Conservation (phyloP, 2,329 filamentous ascomycete species). For the Leptographium galeiforme region DNA sequence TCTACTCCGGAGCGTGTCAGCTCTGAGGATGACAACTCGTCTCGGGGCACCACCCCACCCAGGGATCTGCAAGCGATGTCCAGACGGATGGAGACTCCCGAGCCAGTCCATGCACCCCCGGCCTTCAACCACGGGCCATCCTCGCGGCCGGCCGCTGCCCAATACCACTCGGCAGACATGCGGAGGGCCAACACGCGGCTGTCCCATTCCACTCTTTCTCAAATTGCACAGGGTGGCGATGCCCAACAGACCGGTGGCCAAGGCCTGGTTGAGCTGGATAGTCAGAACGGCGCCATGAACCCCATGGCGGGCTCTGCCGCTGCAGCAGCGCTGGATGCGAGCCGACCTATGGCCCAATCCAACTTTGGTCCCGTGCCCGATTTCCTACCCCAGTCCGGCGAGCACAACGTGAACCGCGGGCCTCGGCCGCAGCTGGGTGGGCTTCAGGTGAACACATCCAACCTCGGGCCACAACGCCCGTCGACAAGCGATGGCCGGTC, state of each 20-base stretch:
- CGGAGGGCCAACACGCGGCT: slow-evolving; percentile 73
- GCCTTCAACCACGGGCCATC: slow-evolving; percentile 65
- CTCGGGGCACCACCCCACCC: slow-evolving; percentile 23
- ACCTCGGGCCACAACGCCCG: neutral
- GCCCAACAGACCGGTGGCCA: too few relatives aligned
- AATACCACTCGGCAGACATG: slow-evolving; percentile 63
- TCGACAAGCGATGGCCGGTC: neutral
- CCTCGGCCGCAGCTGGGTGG: neutral
- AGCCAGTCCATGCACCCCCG: slow-evolving; percentile 66
- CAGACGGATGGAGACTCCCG: slow-evolving; percentile 47
- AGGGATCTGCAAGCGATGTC: slow-evolving; percentile 40
- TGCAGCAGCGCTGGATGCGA: too few relatives aligned
- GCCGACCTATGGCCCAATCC: too few relatives aligned
- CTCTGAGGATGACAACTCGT: slow-evolving; percentile 39
- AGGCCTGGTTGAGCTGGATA: too few relatives aligned
- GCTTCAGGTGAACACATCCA: neutral
- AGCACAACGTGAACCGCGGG: too few relatives aligned
- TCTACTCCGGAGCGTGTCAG: slow-evolving; percentile 39
- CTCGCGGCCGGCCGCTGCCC: slow-evolving; percentile 53
- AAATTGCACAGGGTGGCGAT: slow-evolving; percentile 56
- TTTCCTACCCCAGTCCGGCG: neutral
- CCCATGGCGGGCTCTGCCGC: too few relatives aligned
- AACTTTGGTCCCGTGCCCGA: slow-evolving; percentile 5
- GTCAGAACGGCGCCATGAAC: neutral
- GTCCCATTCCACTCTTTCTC: slow-evolving; percentile 66